Conservation (phyloP, 306 rosid species). For the Quillaja saponaria region DNA sequence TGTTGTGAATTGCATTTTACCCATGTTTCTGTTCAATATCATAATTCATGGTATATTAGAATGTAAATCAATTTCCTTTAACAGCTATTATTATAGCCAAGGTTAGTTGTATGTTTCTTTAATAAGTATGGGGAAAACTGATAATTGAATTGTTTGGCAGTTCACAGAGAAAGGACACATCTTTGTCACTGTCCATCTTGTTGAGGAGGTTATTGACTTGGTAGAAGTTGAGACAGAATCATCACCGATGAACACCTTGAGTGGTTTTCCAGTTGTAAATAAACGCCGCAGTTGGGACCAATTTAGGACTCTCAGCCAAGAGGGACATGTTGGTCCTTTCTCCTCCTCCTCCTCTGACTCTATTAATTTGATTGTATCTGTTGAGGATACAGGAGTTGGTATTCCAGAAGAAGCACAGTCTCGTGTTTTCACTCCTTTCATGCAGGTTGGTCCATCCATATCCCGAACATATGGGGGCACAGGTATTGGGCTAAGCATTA, state of each 20-base stretch:
- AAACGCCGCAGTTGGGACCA: constrained; percentile 70
- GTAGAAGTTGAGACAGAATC: constrained; percentile 73
- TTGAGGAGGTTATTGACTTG: constrained; percentile 69
- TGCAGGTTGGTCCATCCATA: constrained; percentile 91
- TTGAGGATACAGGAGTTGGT: constrained; percentile 98
- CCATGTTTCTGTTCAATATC: constrained; percentile 6
- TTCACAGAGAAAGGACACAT: constrained; percentile 97
- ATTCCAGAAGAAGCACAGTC: constrained; percentile 78
- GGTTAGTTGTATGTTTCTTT: constrained; percentile 1
- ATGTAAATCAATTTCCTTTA: background rate
- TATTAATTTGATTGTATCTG: constrained; percentile 78
- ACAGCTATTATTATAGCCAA: constrained; percentile 17
- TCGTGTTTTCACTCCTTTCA: constrained; percentile 86
- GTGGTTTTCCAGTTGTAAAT: constrained; percentile 79
- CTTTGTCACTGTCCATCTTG: constrained; percentile 82
- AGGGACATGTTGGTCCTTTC: constrained; percentile 54
- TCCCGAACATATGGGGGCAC: constrained; percentile 94
- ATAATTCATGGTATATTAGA: constrained; percentile 8
- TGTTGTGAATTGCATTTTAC: constrained; percentile 11
- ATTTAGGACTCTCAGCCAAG: constrained; percentile 56
- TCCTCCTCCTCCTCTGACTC: constrained; percentile 54
- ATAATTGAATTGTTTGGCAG: constrained; percentile 51
- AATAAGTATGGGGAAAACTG: constrained; percentile 23
- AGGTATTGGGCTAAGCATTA: constrained; percentile 94
- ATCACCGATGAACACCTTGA: constrained; percentile 64